Evolutionary conservation across 2,329 filamentous ascomycete genomes (phyloP), one percentile per base, ranked within the genome.

Genomic region (Pleurostoma richardsiae): DNA sequence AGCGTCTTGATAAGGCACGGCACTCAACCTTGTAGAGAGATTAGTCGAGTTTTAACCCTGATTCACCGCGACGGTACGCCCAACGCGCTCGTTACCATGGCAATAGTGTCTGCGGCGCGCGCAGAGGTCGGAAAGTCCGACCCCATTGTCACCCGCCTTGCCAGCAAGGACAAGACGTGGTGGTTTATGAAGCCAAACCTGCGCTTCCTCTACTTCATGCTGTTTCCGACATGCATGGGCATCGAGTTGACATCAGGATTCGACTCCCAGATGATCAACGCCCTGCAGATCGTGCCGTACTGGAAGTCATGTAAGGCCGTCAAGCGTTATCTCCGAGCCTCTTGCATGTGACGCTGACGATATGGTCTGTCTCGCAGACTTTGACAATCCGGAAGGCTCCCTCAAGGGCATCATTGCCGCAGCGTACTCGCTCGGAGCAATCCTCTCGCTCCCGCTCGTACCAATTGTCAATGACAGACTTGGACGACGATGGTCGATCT

Each of bases 151-250:
- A 64, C 63, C 27, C 62, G 64, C 40, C 58, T 69, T 45, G 64
- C 54, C 43, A 57, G 62, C 49, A 64, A 68, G 54, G 69, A 72
- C 52, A 69, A 60, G 54, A 60, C 65, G 30, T 63, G 63, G 47
- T 83, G 77, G 77, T 82, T 73, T 64, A 71, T 69, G 56, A 84
- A 84, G 60, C 76, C 73, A 1, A 83, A 83, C 52, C 64, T 83
- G 38, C 69, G 79, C 45, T 58, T 57, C 19, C 66, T 83, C 36
- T 83, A 84, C 55, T 58, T 83, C 5, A 62, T 79, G 49, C 70
- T 84, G 43, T 77, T 83, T 48, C 77, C 77, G 27, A 77, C 76
- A 40, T 81, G 76, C 58, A 77, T 83, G 66, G 80, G 80, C 41
- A 79, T 83, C 48, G 80, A 83, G 63, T 54, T 71, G 59, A 72